A percentile compares a stretch with the other conserved stretches of the same genome.
Evolutionary conservation across 192 early-diverging fungal species (phyloP).

Genomic region (Umbelopsis vinacea): DNA sequence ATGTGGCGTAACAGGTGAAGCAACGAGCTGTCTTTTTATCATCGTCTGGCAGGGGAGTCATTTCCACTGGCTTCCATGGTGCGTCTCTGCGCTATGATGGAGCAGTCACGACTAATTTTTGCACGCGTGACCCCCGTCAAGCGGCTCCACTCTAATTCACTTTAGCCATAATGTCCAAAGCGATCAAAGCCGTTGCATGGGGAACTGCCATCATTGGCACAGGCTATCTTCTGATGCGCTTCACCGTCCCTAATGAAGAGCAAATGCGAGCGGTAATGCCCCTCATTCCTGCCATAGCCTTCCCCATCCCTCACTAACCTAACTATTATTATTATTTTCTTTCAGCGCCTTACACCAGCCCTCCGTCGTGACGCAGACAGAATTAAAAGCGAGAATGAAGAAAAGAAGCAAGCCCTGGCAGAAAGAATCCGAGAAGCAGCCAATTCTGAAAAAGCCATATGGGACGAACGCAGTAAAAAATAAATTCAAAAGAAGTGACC

Average conservation of each 20-base stretch:
- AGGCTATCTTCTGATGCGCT: slow-evolving; percentile 52
- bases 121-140: no score
- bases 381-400: slow-evolving; percentile 22
- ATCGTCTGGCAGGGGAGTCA: no score
- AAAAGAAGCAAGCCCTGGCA: slow-evolving; percentile 26
- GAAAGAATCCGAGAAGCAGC: slow-evolving; percentile 34
- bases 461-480: slow-evolving; percentile 22
- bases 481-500: neutral
- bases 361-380: slow-evolving; percentile 35
- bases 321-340: slow-evolving; percentile 4
- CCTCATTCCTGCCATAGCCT: neutral
- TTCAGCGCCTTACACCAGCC: slow-evolving; percentile 35
- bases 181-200: slow-evolving; percentile 47
- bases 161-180: slow-evolving; percentile 44
- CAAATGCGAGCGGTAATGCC: slow-evolving; percentile 32
- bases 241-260: slow-evolving; percentile 55
- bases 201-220: slow-evolving; percentile 49
- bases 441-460: slow-evolving; percentile 33
- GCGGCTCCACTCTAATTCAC: neutral
- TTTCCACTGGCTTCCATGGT: no score
- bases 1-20: no score
- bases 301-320: neutral
- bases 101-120: no score
- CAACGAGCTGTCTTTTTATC: no score
- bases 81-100: no score